Evolutionary conservation across 345 rosid species (phyloP).

Genomic region (Dovyalis caffra): DNA sequence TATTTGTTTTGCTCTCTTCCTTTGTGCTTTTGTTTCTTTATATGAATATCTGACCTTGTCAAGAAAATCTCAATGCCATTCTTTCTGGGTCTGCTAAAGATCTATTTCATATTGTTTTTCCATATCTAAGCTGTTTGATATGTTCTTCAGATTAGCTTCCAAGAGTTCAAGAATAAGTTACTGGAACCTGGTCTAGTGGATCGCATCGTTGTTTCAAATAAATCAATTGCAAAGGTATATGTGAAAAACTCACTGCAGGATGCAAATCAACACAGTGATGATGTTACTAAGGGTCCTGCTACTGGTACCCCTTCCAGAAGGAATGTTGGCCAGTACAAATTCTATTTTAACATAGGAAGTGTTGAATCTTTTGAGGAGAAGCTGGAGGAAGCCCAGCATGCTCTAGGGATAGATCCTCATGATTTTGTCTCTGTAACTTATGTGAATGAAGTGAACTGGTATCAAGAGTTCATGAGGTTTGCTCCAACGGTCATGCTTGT

Average conservation of each 20-base stretch:
- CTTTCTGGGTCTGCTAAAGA: not conserved
- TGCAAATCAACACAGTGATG: conserved; percentile 37
- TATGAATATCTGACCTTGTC: not conserved
- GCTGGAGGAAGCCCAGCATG: conserved; percentile 89
- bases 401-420: conserved; percentile 74
- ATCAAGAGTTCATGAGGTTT: conserved; percentile 76
- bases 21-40: not conserved
- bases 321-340: conserved; percentile 60
- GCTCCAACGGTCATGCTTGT: conserved; percentile 71
- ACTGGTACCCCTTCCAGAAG: conserved; percentile 39
- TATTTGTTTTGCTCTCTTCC: not conserved
- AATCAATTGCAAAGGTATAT: conserved; percentile 87
- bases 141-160: conserved; percentile 81
- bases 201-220: conserved; percentile 81
- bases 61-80: not conserved
- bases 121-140: conserved; percentile 8
- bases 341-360: conserved; percentile 84
- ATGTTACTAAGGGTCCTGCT: too few relatives aligned
- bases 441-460: conserved; percentile 71
- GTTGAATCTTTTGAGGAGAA: conserved; percentile 92
- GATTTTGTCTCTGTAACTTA: conserved; percentile 77
- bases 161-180: conserved; percentile 90
- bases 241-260: conserved; percentile 52
- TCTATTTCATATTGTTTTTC: not conserved
- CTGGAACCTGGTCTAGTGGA: conserved; percentile 96